phyloP scores from a whole-genome alignment of 208 protist genomes.

The Wallacemonas rigidus region DNA sequence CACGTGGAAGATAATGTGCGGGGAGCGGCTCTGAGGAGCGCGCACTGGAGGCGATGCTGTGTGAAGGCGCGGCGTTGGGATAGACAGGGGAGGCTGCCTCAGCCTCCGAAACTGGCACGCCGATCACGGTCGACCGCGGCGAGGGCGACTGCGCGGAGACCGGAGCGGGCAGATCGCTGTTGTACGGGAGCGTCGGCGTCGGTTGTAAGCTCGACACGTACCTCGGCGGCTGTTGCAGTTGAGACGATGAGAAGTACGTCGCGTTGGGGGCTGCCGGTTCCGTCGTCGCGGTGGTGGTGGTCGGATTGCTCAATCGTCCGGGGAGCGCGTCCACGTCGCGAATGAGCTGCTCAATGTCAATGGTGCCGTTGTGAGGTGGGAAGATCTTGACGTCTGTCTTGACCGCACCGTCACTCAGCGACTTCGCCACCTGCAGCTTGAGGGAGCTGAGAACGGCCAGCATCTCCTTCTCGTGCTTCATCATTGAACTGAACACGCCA shows the following conservation, averaged over 20 bases:
- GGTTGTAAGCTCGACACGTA: neutral
- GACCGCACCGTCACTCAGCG: slow-evolving; percentile 1
- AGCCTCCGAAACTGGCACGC: no score
- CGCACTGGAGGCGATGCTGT: slow-evolving; percentile 20
- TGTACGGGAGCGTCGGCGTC: neutral
- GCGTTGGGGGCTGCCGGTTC: neutral
- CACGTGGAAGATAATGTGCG: slow-evolving; percentile 27
- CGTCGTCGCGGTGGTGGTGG: neutral
- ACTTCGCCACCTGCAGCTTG: slow-evolving; percentile 26
- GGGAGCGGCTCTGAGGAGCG: slow-evolving; percentile 24
- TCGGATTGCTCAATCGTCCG: slow-evolving; percentile 1
- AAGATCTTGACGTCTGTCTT: slow-evolving; percentile 30
- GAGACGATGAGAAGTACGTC: no score
- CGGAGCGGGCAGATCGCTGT: neutral
- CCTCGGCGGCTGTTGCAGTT: neutral
- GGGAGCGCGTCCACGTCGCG: slow-evolving; percentile 21
- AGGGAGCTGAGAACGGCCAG: slow-evolving; percentile 27
- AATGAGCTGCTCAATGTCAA: slow-evolving; percentile 30
- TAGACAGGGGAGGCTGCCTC: neutral
- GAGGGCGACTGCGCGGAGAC: no score
- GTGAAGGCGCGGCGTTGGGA: neutral
- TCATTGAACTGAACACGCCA: slow-evolving; percentile 27
- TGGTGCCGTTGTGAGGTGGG: slow-evolving; percentile 22
- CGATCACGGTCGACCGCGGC: no score
- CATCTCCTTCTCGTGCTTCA: slow-evolving; percentile 39